Conservation (phyloP, 2,329 filamentous ascomycete genomes). For the Penicillium concentricum region DNA sequence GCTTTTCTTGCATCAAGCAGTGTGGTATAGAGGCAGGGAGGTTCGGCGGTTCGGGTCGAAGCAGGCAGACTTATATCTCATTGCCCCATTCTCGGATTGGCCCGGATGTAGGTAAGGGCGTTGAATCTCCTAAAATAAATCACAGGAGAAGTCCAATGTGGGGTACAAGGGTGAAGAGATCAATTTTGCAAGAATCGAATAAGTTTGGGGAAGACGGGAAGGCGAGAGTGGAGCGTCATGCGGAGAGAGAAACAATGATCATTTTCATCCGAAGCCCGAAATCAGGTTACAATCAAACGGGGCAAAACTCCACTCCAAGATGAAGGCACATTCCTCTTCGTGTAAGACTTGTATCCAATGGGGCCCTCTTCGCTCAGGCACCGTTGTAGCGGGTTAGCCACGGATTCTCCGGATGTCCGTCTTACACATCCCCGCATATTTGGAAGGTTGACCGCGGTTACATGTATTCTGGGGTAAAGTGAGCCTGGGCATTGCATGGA, state of each 20-base stretch:
- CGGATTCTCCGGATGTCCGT: constrained; percentile 21
- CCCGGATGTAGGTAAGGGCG: not conserved
- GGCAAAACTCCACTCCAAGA: constrained; percentile 10
- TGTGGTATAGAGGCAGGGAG: not conserved
- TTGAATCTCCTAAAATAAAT: not conserved
- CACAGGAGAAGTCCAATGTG: not conserved
- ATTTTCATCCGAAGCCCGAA: not conserved
- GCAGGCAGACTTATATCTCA: constrained; percentile 15
- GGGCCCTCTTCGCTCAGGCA: constrained; percentile 4
- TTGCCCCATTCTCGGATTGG: constrained; percentile 18
- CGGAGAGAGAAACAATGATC: constrained; percentile 13
- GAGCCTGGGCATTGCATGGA: not conserved
- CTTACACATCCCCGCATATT: constrained; percentile 12
- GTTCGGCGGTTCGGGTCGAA: constrained; percentile 12
- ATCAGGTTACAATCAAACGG: constrained; percentile 6
- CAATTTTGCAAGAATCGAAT: not conserved
- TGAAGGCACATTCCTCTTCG: constrained; percentile 2
- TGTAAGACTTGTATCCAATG: not conserved
- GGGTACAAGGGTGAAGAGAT: not conserved
- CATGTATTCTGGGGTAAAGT: constrained; percentile 2
- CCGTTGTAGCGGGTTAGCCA: constrained; percentile 13
- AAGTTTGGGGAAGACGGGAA: constrained; percentile 18
- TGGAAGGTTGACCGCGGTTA: not conserved
- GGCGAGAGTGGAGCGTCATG: constrained; percentile 23
- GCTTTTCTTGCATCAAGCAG: constrained; percentile 74